Base-by-base conservation (phyloP, 2,329 filamentous ascomycete genomes). In the Apiospora arundinis region DNA sequence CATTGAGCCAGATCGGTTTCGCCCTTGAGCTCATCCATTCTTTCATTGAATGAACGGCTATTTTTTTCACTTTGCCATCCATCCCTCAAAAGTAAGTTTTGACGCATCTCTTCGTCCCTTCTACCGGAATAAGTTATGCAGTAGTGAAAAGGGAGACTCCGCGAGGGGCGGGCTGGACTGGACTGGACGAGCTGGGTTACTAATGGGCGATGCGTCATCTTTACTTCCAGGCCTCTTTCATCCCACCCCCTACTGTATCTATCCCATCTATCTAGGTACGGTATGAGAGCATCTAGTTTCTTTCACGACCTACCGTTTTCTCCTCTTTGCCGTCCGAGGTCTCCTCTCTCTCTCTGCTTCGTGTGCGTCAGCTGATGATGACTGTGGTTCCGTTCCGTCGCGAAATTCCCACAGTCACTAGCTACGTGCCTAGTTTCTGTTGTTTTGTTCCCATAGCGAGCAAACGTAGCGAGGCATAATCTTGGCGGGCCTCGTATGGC, bases 91-190 rank as follows among this genome's bases (percentile, higher is more conserved):
- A 28, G n/a, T 37, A 28, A 28, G 37, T 37, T 37, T 45, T 21
- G 28, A 63, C 56, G 18, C n/a, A 63, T 23, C n/a, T 45, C 56
- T 40, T 45, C 56, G 56, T 63, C 56, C 37, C 56, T 63, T 45
- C 56, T 63, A 32, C 18, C 52, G 18, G 21, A 8, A 8, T 32
- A 32, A 6, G n/a, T n/a, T n/a, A n/a, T n/a, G n/a, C n/a, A n/a
- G 8, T 14, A 42, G 40, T 4, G 46, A 18, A 18, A 12, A 28
- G 52, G 28, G 52, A 60, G 52, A 60, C 14, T 16, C 12, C 14
- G 42, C 12, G 42, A 45, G 42, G 42, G 42, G 42, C 42, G 42
- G 42, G 42, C 42, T 45, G 28, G 56, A 18, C 23, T n/a, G 7
- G 52, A 16, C 52, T 60, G 28, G 49, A 56, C 18, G 23, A 12